phyloP scores from a whole-genome alignment of 352 stramenopile species.

The Phytophthora sp. region DNA sequence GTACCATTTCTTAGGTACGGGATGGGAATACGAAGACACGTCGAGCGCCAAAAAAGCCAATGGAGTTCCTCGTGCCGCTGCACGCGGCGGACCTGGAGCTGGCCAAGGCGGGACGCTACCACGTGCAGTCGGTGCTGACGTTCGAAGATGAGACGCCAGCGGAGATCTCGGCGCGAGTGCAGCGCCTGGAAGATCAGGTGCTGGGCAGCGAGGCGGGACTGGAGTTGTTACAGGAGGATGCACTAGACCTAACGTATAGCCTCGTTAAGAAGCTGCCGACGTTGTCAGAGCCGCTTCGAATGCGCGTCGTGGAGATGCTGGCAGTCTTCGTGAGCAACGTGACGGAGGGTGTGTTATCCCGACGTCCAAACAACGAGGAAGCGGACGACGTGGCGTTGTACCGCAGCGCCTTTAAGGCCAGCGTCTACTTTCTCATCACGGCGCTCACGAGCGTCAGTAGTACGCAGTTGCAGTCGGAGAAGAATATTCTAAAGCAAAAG shows the following conservation, averaged over 20 bases:
- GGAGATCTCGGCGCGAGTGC: constrained; percentile 51
- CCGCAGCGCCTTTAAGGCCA: constrained; percentile 70
- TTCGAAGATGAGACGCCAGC: constrained; percentile 59
- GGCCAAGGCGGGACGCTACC: constrained; percentile 66
- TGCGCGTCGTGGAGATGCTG: constrained; percentile 71
- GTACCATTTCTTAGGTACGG: too few species aligned
- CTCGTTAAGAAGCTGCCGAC: constrained; percentile 69
- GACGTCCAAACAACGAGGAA: constrained; percentile 44
- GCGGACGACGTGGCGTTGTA: constrained; percentile 48
- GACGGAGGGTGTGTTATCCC: constrained; percentile 55
- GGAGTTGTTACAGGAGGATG: constrained; percentile 63
- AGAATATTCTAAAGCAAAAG: constrained; percentile 68
- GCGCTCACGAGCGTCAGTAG: constrained; percentile 59
- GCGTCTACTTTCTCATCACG: constrained; percentile 77
- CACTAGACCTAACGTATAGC: constrained; percentile 76
- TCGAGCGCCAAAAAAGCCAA: too few species aligned
- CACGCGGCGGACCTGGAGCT: constrained; percentile 80
- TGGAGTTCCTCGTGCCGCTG: constrained; percentile 84
- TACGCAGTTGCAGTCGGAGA: constrained; percentile 57
- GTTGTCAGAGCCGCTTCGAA: constrained; percentile 57
- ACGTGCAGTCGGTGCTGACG: constrained; percentile 65
- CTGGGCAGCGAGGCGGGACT: constrained; percentile 59
- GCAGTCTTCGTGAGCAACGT: constrained; percentile 63
- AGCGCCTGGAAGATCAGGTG: constrained; percentile 60
- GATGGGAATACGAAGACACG: too few species aligned